These are phyloP conservation scores for Raffaelea deltoideospora DNA, from an alignment of 2,329 filamentous ascomycete genomes.

Conservation along the genomic window DNA sequence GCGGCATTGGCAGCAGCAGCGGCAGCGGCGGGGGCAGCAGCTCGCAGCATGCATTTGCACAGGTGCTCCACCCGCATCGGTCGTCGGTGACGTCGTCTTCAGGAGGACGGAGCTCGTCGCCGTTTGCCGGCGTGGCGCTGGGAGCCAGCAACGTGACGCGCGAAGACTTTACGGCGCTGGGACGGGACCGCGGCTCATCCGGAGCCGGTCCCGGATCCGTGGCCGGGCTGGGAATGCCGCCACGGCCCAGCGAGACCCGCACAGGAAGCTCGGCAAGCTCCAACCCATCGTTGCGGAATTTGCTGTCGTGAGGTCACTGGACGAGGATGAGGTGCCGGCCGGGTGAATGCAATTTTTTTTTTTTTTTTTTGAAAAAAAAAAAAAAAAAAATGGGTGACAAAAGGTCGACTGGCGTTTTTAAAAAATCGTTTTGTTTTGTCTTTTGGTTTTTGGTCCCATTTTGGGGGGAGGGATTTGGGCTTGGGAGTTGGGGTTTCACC, in stretches of 20 bases:
- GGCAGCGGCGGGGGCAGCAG: constrained; percentile 1
- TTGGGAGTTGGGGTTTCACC: too few relatives aligned
- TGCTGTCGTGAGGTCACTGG: constrained; percentile 47
- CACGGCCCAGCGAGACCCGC: constrained; percentile 22
- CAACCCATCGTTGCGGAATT: constrained; percentile 59
- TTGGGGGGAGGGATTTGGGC: too few relatives aligned
- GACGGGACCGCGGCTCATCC: constrained; percentile 8
- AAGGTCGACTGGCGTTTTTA: too few relatives aligned
- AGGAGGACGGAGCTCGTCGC: too few relatives aligned
- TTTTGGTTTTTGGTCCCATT: not conserved
- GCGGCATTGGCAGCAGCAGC: not conserved
- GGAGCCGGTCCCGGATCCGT: constrained; percentile 10
- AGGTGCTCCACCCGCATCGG: constrained; percentile 15
- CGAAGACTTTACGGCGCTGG: constrained; percentile 9
- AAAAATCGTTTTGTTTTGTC: not conserved
- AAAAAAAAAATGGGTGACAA: too few relatives aligned
- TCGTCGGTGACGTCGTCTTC: constrained; percentile 22
- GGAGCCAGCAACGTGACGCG: constrained; percentile 7
- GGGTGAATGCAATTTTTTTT: not conserved
- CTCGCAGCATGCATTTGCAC: constrained; percentile 27
- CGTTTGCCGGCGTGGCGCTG: constrained; percentile 1
- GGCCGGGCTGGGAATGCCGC: constrained; percentile 8
- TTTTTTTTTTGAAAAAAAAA: not conserved
- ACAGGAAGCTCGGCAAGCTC: constrained; percentile 55
- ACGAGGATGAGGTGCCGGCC: too few relatives aligned